Evolutionary conservation across 495 filamentous ascomycete species (phyloP).

Genomic region (Lasiosphaeriaceae sp.): DNA sequence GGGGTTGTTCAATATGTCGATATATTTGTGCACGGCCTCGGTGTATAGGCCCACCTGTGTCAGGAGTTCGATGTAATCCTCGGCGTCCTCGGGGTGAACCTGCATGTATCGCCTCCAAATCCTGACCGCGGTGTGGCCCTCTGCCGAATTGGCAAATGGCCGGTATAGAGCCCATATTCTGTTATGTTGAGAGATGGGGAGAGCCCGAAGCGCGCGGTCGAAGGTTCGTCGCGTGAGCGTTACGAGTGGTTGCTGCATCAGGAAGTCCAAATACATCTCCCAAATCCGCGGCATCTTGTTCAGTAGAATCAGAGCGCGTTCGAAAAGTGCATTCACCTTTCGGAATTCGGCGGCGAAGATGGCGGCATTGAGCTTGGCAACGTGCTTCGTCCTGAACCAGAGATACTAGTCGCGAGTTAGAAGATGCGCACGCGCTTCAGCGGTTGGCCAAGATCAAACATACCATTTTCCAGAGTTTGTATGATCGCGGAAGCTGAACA

Average conservation of each 20-base stretch:
- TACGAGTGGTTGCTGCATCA: slow-evolving; percentile 85
- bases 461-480: slow-evolving; percentile 99
- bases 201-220: slow-evolving; percentile 86
- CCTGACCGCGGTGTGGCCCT: slow-evolving; percentile 83
- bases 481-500: slow-evolving; percentile 82
- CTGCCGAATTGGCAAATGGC: slow-evolving; percentile 88
- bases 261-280: slow-evolving; percentile 94
- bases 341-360: slow-evolving; percentile 75
- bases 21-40: slow-evolving; percentile 89
- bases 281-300: slow-evolving; percentile 99
- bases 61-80: slow-evolving; percentile 90
- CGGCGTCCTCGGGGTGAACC: slow-evolving; percentile 91
- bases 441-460: slow-evolving; percentile 3
- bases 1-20: slow-evolving; percentile 89
- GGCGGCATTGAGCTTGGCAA: slow-evolving; percentile 78
- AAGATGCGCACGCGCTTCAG: not conserved
- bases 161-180: slow-evolving; percentile 93
- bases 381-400: slow-evolving; percentile 76
- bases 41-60: slow-evolving; percentile 80
- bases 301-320: slow-evolving; percentile 86
- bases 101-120: slow-evolving; percentile 98
- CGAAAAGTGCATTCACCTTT: slow-evolving; percentile 95
- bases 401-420: slow-evolving; percentile 63
- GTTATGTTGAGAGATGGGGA: slow-evolving; percentile 97
- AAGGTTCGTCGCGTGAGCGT: slow-evolving; percentile 89